phyloP scores from a whole-genome alignment of 495 filamentous ascomycete species.

The Penicillium robsamsonii region DNA sequence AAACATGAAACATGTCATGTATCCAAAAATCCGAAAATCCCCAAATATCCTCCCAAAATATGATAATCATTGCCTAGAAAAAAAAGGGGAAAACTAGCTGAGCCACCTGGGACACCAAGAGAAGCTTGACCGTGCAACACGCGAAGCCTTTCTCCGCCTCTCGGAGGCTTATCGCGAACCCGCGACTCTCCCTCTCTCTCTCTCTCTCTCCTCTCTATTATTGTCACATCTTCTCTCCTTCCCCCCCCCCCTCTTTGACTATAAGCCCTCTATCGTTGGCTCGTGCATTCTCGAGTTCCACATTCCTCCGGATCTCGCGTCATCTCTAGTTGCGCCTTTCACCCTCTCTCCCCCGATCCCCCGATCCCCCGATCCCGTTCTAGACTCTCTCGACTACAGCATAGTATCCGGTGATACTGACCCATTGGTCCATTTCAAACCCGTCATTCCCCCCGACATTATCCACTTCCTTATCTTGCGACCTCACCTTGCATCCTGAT shows the following conservation, averaged over 20 bases:
- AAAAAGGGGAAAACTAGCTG: slow-evolving; percentile 20
- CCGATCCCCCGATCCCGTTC: slow-evolving; percentile 1
- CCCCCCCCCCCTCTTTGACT: neutral
- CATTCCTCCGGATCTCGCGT: slow-evolving; percentile 17
- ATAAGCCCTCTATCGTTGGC: neutral
- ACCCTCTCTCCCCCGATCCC: slow-evolving; percentile 1
- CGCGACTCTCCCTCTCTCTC: slow-evolving; percentile 6
- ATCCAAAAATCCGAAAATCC: too few relatives aligned
- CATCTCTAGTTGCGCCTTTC: slow-evolving; percentile 6
- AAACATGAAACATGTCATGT: neutral
- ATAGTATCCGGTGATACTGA: neutral
- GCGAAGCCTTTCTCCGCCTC: slow-evolving; percentile 32
- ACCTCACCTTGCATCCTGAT: slow-evolving; percentile 6
- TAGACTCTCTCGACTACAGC: slow-evolving; percentile 5
- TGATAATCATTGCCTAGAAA: slow-evolving; percentile 14
- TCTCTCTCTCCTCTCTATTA: slow-evolving; percentile 14
- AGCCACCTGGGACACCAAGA: slow-evolving; percentile 30
- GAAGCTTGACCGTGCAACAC: slow-evolving; percentile 41
- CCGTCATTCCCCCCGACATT: neutral
- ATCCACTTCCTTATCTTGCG: slow-evolving; percentile 6
- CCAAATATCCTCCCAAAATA: too few relatives aligned
- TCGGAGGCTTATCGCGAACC: slow-evolving; percentile 25
- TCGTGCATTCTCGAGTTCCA: slow-evolving; percentile 15
- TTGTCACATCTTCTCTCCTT: neutral
- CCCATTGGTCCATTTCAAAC: slow-evolving; percentile 2